Evolutionary conservation across 257 asterid species (phyloP).

Genomic region (Mitragyna speciosa): DNA sequence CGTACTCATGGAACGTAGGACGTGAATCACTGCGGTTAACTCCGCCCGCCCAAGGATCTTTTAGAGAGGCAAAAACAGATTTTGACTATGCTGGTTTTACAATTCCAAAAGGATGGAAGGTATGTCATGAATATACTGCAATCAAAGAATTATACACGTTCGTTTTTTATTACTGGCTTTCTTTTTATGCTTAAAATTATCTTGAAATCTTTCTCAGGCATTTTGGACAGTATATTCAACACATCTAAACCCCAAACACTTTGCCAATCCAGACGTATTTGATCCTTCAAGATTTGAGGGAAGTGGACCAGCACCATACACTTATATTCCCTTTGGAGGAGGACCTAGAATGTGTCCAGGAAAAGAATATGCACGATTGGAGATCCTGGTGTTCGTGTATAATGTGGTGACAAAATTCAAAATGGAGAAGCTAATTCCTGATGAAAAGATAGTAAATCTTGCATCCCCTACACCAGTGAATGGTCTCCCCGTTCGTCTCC

Average conservation of each 20-base stretch:
- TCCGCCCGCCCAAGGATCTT: constrained; percentile 55
- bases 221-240: constrained; percentile 44
- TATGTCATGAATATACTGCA: constrained; percentile 3
- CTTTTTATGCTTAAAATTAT: background rate
- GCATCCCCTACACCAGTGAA: constrained; percentile 44
- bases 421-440: constrained; percentile 34
- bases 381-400: constrained; percentile 52
- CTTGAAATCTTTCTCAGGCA: background rate
- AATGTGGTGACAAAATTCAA: constrained; percentile 45
- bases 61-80: constrained; percentile 47
- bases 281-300: constrained; percentile 60
- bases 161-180: too few relatives aligned
- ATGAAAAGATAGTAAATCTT: constrained; percentile 48
- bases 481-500: constrained; percentile 47
- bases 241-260: constrained; percentile 41
- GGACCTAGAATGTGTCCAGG: constrained; percentile 62
- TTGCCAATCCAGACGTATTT: constrained; percentile 36
- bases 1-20: constrained; percentile 63
- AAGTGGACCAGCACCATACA: constrained; percentile 52
- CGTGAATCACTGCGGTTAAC: constrained; percentile 54
- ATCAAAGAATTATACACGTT: background rate
- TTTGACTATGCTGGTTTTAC: constrained; percentile 47
- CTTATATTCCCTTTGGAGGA: constrained; percentile 55
- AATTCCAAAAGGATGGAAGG: constrained; percentile 62
- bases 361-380: constrained; percentile 49